Conservation (phyloP, 2,329 filamentous ascomycete species). For the Fusarium neocosmosporiellum region DNA sequence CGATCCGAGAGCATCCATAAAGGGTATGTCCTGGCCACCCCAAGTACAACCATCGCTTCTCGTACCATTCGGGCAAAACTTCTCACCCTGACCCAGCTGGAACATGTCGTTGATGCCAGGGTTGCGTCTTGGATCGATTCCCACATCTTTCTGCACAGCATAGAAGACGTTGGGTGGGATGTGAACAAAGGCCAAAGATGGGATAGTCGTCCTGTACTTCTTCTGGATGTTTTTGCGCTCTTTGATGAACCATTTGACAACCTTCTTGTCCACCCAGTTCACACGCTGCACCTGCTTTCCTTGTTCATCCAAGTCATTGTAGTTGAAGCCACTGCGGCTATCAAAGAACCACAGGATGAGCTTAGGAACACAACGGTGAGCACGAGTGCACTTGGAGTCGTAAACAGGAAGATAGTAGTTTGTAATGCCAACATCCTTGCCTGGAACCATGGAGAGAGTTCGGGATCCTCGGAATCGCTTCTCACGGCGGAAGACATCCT, state of each 20-base stretch:
- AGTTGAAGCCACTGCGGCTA: constrained; percentile 63
- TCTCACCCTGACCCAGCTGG: constrained; percentile 55
- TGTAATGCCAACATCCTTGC: constrained; percentile 51
- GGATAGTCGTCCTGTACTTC: constrained; percentile 48
- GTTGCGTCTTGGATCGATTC: constrained; percentile 49
- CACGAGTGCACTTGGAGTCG: constrained; percentile 44
- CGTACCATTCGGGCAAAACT: constrained; percentile 55
- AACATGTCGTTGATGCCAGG: constrained; percentile 58
- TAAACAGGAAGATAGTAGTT: constrained; percentile 61
- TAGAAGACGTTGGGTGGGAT: constrained; percentile 57
- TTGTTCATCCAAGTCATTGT: constrained; percentile 26
- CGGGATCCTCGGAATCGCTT: constrained; percentile 49
- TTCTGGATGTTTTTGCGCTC: constrained; percentile 34
- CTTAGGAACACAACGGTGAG: constrained; percentile 48
- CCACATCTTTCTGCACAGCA: constrained; percentile 49
- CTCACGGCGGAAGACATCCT: constrained; percentile 53
- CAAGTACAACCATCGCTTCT: constrained; percentile 52
- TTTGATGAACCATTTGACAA: constrained; percentile 56
- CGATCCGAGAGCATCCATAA: constrained; percentile 66
- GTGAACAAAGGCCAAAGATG: constrained; percentile 59
- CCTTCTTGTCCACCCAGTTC: constrained; percentile 57
- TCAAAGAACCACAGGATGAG: constrained; percentile 79
- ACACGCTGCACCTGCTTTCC: constrained; percentile 53
- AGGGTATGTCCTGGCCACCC: constrained; percentile 61
- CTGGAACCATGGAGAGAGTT: constrained; percentile 54